Conservation (phyloP, 805 yeast genomes). For the Tetrapisispora namnaoensis region DNA sequence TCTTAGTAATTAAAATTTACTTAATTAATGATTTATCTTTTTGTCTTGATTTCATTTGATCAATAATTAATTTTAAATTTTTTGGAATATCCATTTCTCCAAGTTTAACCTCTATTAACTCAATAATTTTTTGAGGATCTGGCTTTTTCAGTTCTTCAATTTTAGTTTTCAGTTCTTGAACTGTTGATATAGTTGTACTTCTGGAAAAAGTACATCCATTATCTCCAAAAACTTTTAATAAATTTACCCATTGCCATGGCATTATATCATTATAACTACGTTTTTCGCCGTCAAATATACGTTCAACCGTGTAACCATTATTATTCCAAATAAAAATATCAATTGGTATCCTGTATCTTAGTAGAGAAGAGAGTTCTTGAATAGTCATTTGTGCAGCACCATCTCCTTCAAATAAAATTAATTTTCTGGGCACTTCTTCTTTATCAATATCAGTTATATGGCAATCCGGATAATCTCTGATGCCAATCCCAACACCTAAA, state of each 20-base stretch:
- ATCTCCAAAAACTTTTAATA: conserved; percentile 59
- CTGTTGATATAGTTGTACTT: conserved; percentile 30
- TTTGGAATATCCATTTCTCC: conserved; percentile 56
- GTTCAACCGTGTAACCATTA: conserved; percentile 83
- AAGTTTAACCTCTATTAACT: conserved; percentile 51
- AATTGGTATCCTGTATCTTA: conserved; percentile 53
- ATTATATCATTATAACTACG: conserved; percentile 75
- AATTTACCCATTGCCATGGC: conserved; percentile 70
- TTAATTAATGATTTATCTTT: not conserved
- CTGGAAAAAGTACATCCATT: conserved; percentile 25
- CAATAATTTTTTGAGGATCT: conserved; percentile 30
- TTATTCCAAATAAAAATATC: conserved; percentile 71
- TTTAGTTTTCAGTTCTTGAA: conserved; percentile 32
- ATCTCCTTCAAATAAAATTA: conserved; percentile 76
- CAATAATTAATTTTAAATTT: conserved; percentile 41
- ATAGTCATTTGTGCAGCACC: conserved; percentile 94
- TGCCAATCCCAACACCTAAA: conserved; percentile 71
- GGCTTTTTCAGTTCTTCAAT: conserved; percentile 30
- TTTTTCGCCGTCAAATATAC: conserved; percentile 71
- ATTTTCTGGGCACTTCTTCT: conserved; percentile 35
- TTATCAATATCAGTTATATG: conserved; percentile 19
- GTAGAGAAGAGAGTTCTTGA: conserved; percentile 65
- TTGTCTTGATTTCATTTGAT: conserved; percentile 5
- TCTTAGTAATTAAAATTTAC: not conserved
- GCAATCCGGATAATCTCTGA: conserved; percentile 37